Conservation (phyloP, 2,329 filamentous ascomycete genomes). For the Elsinoe perseae region DNA sequence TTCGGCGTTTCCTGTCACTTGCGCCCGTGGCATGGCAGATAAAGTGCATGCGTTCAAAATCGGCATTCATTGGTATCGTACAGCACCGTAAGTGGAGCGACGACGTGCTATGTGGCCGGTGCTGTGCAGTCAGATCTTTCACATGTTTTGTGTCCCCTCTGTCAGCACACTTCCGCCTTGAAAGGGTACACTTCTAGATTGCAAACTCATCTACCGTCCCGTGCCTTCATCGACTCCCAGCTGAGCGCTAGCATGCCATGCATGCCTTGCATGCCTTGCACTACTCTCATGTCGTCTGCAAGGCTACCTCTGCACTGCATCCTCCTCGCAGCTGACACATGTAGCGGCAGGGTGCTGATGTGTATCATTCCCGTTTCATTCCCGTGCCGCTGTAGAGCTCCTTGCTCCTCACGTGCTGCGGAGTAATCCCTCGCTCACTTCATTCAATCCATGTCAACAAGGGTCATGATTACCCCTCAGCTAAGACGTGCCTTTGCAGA, state of each 20-base stretch:
- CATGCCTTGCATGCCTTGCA: background rate
- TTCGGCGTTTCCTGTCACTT: constrained; percentile 7
- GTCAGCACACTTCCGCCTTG: background rate
- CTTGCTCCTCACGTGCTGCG: background rate
- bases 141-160: background rate
- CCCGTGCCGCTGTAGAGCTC: background rate
- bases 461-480: background rate
- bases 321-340: background rate
- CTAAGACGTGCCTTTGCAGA: background rate
- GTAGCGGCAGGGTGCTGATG: background rate
- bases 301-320: background rate
- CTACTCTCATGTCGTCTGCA: background rate
- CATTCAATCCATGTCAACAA: background rate
- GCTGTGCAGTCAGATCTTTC: background rate
- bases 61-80: background rate
- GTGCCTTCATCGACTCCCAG: background rate
- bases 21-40: background rate
- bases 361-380: too few species aligned
- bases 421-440: background rate
- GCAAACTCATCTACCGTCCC: background rate
- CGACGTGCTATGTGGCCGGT: background rate
- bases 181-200: background rate
- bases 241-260: background rate
- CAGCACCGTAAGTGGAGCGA: background rate
- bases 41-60: background rate